These are phyloP conservation scores for Citrus inodora DNA, from an alignment of 345 rosid species.

Conservation along the genomic window DNA sequence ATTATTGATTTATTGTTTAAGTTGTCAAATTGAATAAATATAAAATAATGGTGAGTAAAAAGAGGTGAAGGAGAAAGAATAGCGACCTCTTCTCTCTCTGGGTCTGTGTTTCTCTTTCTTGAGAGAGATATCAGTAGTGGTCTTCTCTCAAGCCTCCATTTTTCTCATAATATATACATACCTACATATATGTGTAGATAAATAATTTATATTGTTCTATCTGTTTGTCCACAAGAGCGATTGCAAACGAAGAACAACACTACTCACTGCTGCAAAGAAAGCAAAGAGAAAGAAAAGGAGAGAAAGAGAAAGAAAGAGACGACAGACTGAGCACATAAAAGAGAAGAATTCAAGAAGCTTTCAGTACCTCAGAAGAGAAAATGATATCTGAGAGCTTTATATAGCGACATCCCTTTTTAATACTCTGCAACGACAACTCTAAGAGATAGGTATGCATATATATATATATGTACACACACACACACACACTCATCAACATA, in stretches of 20 bases:
- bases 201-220: not conserved
- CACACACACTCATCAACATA: not conserved
- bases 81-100: conserved; percentile 45
- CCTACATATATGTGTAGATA: not conserved
- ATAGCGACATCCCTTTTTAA: conserved; percentile 23
- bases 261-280: conserved; percentile 23
- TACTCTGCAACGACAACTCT: conserved; percentile 55
- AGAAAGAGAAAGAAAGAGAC: conserved; percentile 39
- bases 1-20: too few species aligned
- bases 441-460: conserved; percentile 29
- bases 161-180: not conserved
- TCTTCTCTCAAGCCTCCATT: conserved; percentile 20
- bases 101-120: not conserved
- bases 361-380: conserved; percentile 45
- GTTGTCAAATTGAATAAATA: conserved; percentile 11
- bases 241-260: conserved; percentile 12
- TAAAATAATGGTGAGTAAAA: conserved; percentile 28
- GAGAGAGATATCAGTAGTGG: conserved; percentile 29
- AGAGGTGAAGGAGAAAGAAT: conserved; percentile 39
- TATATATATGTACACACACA: not conserved
- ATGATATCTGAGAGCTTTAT: conserved; percentile 57
- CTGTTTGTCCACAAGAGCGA: conserved; percentile 13
- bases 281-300: conserved; percentile 35
- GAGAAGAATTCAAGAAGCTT: conserved; percentile 37
- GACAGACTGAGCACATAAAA: conserved; percentile 17